phyloP scores from a whole-genome alignment of 2,329 filamentous ascomycete species.

The Fusarium abutilonis region DNA sequence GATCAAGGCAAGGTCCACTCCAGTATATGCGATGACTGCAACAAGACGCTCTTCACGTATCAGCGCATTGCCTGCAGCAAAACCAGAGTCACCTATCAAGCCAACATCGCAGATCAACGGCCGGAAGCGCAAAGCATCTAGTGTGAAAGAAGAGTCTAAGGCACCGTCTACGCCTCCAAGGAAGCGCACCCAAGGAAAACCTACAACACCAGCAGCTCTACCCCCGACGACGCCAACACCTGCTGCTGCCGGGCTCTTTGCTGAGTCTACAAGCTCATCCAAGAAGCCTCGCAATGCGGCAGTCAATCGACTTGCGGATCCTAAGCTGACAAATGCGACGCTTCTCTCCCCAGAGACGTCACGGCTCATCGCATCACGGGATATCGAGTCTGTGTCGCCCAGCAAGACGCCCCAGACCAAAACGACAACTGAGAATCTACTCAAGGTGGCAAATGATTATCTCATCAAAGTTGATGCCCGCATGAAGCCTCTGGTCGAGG shows the following conservation, averaged over 20 bases:
- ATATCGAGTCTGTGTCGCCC: constrained; percentile 58
- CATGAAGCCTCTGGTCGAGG: constrained; percentile 76
- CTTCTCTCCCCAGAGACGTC: constrained; percentile 78
- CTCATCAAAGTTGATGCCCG: constrained; percentile 77
- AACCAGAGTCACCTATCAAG: constrained; percentile 33
- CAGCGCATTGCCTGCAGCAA: constrained; percentile 40
- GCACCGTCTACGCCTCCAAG: constrained; percentile 48
- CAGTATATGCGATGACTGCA: constrained; percentile 44
- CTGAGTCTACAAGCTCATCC: constrained; percentile 44
- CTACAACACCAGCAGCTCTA: constrained; percentile 36
- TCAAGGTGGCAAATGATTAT: constrained; percentile 79
- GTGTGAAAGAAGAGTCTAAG: constrained; percentile 36
- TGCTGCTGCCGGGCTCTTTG: constrained; percentile 55
- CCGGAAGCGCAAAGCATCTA: constrained; percentile 51
- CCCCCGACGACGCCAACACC: constrained; percentile 60
- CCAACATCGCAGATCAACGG: constrained; percentile 34
- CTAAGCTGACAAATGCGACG: constrained; percentile 73
- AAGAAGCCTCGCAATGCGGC: constrained; percentile 54
- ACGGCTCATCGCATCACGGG: constrained; percentile 64
- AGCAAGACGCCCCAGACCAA: constrained; percentile 51
- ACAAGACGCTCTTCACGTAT: constrained; percentile 56
- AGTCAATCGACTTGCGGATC: constrained; percentile 67
- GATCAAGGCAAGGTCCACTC: constrained; percentile 16
- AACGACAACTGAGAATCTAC: constrained; percentile 74
- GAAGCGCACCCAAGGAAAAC: constrained; percentile 44